Evolutionary conservation across 768 basidiomycete genomes (phyloP), one percentile per base, ranked within the genome.

Genomic region (Tulasnella sp.): DNA sequence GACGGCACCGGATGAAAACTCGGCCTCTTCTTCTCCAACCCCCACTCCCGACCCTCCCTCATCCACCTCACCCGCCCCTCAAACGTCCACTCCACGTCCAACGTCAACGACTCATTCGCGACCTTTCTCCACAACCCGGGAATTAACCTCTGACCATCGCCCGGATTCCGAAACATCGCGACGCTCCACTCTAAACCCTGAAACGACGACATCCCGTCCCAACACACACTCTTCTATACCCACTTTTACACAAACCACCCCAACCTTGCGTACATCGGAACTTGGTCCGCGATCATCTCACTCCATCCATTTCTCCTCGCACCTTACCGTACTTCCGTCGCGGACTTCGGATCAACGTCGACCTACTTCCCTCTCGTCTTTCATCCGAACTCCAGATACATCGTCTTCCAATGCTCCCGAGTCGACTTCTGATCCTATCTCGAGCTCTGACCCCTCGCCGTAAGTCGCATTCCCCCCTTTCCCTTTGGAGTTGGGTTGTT

Each of bases 21-120:
- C 44, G 7, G 31, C 75, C 6, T 48, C 75, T 19, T 48, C 75
- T 18, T 34, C 75, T 0, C 21, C 24, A 7, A 34, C 75, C 9
- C 27, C 75, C 19, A 75, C 74, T 38, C 73, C 19, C 27, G 73
- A 74, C 39, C 73, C 38, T 31, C 24, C 73, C n/a, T 27, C 73
- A 14, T 34, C 75, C 24, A 56, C 75, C 8, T 56, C 75, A 19
- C 27, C 46, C 7, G 31, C 42, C 34, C 34, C 75, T n/a, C 36
- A 40, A 42, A 48, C 75, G 46, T 44, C 75, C 5, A n/a, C 44
- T 24, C 18, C 75, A 34, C 34, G 19, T n/a, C 38, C 75, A 21
- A 75, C 75, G 27, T 56, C 75, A 44, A 44, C 75, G 44, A 75
- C 75, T 21, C 75, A 16, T 19, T 48, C 75, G 19, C 12, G 24